These are phyloP conservation scores for Colletotrichum cereale DNA, from an alignment of 2,329 filamentous ascomycete genomes.

Conservation along the genomic window DNA sequence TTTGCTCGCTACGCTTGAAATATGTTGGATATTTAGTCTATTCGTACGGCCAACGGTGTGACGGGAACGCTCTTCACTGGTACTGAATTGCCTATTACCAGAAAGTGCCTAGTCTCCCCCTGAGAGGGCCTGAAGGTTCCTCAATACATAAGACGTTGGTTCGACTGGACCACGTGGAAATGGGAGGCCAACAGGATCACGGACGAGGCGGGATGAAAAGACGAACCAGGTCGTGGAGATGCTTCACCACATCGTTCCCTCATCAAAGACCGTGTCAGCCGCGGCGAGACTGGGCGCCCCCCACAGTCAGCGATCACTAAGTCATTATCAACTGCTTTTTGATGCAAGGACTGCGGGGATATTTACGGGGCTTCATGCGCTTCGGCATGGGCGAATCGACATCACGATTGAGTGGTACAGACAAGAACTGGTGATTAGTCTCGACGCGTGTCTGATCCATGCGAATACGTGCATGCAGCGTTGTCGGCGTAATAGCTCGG, in stretches of 20 bases:
- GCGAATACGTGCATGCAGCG: not conserved
- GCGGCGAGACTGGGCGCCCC: constrained; percentile 10
- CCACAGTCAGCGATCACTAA: constrained; percentile 21
- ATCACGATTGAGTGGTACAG: not conserved
- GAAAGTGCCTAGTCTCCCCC: not conserved
- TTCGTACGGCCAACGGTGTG: not conserved
- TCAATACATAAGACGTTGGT: not conserved
- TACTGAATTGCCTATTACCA: no score
- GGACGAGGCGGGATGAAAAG: not conserved
- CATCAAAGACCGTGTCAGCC: not conserved
- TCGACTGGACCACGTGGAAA: not conserved
- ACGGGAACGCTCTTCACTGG: not conserved
- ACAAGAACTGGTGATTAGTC: not conserved
- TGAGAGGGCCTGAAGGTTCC: not conserved
- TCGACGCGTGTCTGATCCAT: not conserved
- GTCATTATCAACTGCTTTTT: constrained; percentile 12
- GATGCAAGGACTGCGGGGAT: not conserved
- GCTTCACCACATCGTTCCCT: not conserved
- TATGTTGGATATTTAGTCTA: constrained; percentile 2
- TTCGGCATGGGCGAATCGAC: constrained; percentile 1
- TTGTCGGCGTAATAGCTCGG: not conserved
- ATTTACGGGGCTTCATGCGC: constrained; percentile 10
- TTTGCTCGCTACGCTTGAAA: constrained; percentile 22
- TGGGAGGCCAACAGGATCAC: not conserved
- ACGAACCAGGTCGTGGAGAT: not conserved